phyloP scores from a whole-genome alignment of 2,329 filamentous ascomycete genomes.

The Xylariaceae sp. region DNA sequence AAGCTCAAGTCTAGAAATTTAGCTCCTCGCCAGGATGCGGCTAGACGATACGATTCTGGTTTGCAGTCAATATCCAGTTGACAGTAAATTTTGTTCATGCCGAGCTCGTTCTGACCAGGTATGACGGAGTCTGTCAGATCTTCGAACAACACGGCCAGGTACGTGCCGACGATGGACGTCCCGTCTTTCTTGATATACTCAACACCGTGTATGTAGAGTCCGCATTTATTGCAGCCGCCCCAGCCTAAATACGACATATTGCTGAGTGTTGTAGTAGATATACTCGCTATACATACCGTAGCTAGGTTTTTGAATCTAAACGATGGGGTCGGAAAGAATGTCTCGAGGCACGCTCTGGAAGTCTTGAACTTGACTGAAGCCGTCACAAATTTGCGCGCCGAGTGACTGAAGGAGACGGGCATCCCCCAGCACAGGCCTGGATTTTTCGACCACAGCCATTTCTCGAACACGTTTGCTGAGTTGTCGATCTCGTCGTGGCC shows the following conservation, averaged over 20 bases:
- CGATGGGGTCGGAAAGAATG: constrained; percentile 51
- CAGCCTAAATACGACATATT: constrained; percentile 68
- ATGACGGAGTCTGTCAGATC: constrained; percentile 65
- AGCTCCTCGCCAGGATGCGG: constrained; percentile 51
- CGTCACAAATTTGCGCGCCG: constrained; percentile 53
- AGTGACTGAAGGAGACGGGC: constrained; percentile 54
- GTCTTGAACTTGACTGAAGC: constrained; percentile 58
- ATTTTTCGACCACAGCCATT: constrained; percentile 53
- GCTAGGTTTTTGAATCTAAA: constrained; percentile 52
- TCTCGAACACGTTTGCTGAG: constrained; percentile 56
- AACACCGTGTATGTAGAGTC: constrained; percentile 68
- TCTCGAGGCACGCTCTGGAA: constrained; percentile 55
- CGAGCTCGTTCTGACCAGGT: constrained; percentile 65
- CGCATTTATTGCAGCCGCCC: constrained; percentile 62
- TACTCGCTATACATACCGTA: constrained; percentile 53
- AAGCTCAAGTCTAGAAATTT: constrained; percentile 48
- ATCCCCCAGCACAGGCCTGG: constrained; percentile 50
- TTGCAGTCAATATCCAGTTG: constrained; percentile 53
- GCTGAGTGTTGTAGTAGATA: constrained; percentile 50
- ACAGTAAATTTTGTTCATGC: constrained; percentile 66
- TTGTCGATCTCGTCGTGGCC: constrained; percentile 65
- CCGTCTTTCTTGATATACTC: constrained; percentile 60
- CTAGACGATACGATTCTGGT: constrained; percentile 44
- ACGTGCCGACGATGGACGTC: constrained; percentile 56
- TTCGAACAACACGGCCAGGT: constrained; percentile 65